Conservation (phyloP, 106 monocot genomes). For the Agapanthus africanus region DNA sequence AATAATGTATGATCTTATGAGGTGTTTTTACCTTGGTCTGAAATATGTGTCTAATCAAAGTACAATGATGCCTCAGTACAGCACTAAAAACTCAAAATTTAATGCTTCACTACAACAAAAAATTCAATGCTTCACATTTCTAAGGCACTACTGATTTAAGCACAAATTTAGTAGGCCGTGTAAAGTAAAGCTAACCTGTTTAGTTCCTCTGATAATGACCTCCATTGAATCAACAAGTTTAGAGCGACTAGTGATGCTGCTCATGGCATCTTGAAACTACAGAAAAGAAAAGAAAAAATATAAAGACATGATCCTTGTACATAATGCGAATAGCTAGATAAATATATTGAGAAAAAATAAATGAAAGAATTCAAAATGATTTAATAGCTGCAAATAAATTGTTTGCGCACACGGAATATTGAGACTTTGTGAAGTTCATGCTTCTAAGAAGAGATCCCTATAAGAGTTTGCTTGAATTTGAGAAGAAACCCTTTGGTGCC, state of each 20-base stretch:
- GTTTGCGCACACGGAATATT: not conserved
- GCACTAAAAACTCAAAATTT: no score
- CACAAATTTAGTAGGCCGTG: not conserved
- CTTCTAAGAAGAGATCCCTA: not conserved
- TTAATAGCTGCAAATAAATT: not conserved
- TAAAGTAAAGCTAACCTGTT: slow-evolving; percentile 16
- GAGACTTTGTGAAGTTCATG: not conserved
- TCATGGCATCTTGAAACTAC: slow-evolving; percentile 31
- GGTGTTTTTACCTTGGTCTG: no score
- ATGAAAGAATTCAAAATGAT: no score
- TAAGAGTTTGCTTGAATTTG: no score
- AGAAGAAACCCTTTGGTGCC: no score
- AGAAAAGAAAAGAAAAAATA: not conserved
- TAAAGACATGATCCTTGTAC: not conserved
- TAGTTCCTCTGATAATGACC: slow-evolving; percentile 24
- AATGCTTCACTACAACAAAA: no score
- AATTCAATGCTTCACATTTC: not conserved
- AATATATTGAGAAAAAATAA: not conserved
- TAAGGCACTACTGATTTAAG: not conserved
- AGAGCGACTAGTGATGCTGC: slow-evolving; percentile 11
- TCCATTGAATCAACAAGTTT: slow-evolving; percentile 30
- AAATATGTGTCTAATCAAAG: no score
- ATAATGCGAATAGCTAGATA: not conserved
- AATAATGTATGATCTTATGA: no score
- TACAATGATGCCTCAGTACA: no score